Conservation (phyloP, 768 basidiomycete genomes). For the Agrocybe chaxingu region DNA sequence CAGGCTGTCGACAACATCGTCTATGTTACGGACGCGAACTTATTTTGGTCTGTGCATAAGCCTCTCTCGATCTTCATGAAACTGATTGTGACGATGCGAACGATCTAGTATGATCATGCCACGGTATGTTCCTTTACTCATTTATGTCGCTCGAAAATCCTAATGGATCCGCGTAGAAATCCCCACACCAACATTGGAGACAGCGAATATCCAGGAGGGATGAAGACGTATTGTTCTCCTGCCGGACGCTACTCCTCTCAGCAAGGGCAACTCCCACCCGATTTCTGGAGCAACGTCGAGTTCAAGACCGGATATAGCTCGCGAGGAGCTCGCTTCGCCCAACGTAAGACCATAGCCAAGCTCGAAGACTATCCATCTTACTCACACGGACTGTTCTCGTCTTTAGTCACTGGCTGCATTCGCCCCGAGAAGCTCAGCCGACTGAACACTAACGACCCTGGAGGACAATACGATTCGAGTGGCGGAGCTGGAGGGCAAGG, state of each 20-base stretch:
- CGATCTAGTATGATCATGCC: constrained; percentile 44
- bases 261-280: constrained; percentile 44
- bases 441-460: constrained; percentile 43
- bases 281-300: constrained; percentile 51
- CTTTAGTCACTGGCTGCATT: constrained; percentile 55
- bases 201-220: constrained; percentile 50
- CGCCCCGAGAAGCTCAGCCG: constrained; percentile 36
- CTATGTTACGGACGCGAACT: constrained; percentile 38
- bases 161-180: constrained; percentile 21
- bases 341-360: constrained; percentile 27
- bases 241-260: constrained; percentile 32
- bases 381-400: background rate
- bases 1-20: constrained; percentile 48
- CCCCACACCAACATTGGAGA: constrained; percentile 54
- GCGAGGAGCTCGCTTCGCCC: constrained; percentile 40
- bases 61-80: background rate
- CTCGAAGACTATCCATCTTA: background rate
- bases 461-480: constrained; percentile 57
- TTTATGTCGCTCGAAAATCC: background rate
- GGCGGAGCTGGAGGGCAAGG: constrained; percentile 48
- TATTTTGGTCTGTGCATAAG: constrained; percentile 38
- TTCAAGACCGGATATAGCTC: constrained; percentile 42
- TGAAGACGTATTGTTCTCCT: constrained; percentile 52
- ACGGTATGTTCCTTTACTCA: constrained; percentile 20
- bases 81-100: background rate